Evolutionary conservation across 148 eudicot genomes (phyloP), one percentile per base, ranked within the genome.

Genomic region (Arctostaphylos glauca): DNA sequence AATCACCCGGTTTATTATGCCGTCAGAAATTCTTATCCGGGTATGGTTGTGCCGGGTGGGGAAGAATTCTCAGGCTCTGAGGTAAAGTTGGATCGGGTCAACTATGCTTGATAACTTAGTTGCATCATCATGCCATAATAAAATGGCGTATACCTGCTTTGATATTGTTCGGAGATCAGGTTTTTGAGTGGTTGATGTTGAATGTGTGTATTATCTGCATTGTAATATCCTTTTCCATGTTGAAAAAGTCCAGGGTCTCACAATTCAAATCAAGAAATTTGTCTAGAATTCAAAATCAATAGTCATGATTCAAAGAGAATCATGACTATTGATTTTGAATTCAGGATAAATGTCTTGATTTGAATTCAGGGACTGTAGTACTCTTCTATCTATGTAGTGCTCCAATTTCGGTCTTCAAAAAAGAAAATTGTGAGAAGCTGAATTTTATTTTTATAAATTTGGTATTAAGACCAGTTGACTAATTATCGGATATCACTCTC

Each of bases 1-100:
- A 81, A 85, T 48, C 98, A 89, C 58, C 86, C 85, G 2, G 41
- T 89, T 8, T 94, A 90, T 31, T 96, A 96, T 74, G 95, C 88
- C 72, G 83, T 85, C 2, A 87, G 88, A 43, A 89, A 86, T 81
- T 78, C 89, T 0, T 92, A 87, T 86, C 88, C 92, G 5, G 94
- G 92, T 56, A 83, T 87, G 89, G 89, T 86, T 50, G 73, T 88
- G 49, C 79, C 92, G 0, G 85, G 86, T 25, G 85, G 85, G 19
- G 97, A 94, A n/a, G 98, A 95, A 56, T 19, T 66, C 13, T 16
- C 16, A 10, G 71, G 71, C 43, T 14, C 80, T 3, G 95, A 95
- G 55, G 77, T 48, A 2, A 85, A 82, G 23, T 43, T 53, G 81
- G 90, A 86, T 62, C 92, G 94, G 85, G 74, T 76, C 46, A 62